Evolutionary conservation across 257 asterid genomes (phyloP).

Genomic region (Forsythia suspensa): DNA sequence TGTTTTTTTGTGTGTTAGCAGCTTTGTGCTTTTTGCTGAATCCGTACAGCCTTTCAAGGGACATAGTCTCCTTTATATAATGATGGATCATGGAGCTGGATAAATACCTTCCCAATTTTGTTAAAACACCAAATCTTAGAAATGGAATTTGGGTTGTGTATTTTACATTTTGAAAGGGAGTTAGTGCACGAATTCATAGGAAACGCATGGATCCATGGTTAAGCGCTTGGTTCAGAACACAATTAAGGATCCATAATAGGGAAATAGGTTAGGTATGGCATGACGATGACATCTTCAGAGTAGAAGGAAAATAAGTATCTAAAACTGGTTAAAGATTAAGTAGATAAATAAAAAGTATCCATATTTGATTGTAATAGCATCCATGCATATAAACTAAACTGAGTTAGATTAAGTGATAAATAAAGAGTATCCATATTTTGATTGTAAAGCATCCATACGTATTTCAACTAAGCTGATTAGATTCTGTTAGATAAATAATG

Average conservation of each 20-base stretch:
- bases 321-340: not conserved
- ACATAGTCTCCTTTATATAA: not conserved
- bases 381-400: too few species aligned
- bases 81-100: not conserved
- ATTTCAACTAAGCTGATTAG: not conserved
- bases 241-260: not conserved
- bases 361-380: too few species aligned
- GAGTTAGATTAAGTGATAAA: too few species aligned
- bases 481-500: not conserved
- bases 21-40: not conserved
- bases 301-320: not conserved
- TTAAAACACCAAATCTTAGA: not conserved
- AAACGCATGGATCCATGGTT: not conserved
- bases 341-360: too few species aligned
- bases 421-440: not conserved
- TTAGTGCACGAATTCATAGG: not conserved
- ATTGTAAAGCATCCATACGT: not conserved
- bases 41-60: not conserved
- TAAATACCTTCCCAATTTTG: not conserved
- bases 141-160: not conserved
- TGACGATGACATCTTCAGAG: not conserved
- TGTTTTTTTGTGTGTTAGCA: not conserved
- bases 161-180: not conserved
- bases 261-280: not conserved
- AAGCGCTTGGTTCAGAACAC: not conserved